Base-by-base conservation (phyloP, 805 yeast genomes). In the Isabelozyma rhagii region DNA sequence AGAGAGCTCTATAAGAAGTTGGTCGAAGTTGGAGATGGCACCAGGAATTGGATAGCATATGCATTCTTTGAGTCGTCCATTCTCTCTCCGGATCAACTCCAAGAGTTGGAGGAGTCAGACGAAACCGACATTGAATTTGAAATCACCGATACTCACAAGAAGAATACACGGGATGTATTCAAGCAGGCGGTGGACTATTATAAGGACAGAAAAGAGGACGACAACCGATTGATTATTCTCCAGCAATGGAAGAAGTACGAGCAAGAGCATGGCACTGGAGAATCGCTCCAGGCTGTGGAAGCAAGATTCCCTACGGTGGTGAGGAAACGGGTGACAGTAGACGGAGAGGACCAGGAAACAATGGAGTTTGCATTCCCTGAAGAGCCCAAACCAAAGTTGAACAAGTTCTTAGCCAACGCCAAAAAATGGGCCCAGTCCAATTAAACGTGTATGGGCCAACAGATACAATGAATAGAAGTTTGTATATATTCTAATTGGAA, bases 41-140 rank as follows among this genome's bases (percentile, higher is more conserved):
- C 57, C 1, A 53, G 54, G 15, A 48, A 55, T 8, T 87, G 94
- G 89, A 77, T 87, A 11, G 74, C 83, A 25, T 77, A 74, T 58
- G 96, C 96, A 1, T 66, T 82, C 54, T 86, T 87, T 63, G 96
- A 89, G 62, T 70, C 86, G 2, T 72, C 84, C 0, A 75, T 84
- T 0, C 90, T 90, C 7, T 75, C 84, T 0, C 72, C 74, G 0
- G 72, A 68, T 17, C 87, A 84, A 54, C 51, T 82, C n/a, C 59
- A 58, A 14, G 62, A 63, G 18, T 74, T 72, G 50, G 77, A 76
- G 10, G 70, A 65, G 17, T 78, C 74, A 39, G 77, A 67, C 11
- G 79, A 69, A 1, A 75, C 75, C 13, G 87, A 77, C 48, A 76
- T 85, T 49, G 81, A 74, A 52, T 73, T 81, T 46, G 74, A 66